Percentiles rank a stretch among this genome's conserved stretches.
Conservation (phyloP, 495 filamentous ascomycete genomes). For the Penicillium simplicissimum region DNA sequence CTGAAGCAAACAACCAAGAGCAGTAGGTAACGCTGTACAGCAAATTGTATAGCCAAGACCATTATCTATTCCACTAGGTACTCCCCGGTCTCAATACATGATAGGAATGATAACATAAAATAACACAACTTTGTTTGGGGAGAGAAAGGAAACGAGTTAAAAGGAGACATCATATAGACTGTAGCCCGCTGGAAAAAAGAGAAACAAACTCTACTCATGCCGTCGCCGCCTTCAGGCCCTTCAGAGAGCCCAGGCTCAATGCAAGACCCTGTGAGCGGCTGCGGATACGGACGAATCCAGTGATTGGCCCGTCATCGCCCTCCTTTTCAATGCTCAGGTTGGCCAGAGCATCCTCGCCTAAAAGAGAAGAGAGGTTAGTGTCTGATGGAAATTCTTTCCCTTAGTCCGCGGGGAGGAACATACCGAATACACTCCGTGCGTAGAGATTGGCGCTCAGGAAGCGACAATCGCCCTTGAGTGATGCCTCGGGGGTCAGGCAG, state of each 20-base stretch:
- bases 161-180: constrained; percentile 33
- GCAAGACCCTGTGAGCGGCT: constrained; percentile 96
- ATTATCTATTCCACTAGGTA: constrained; percentile 38
- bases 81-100: constrained; percentile 28
- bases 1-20: not conserved
- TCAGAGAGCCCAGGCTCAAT: constrained; percentile 89
- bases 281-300: constrained; percentile 98
- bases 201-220: constrained; percentile 41
- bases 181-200: constrained; percentile 31
- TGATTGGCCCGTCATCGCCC: constrained; percentile 91
- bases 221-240: constrained; percentile 73
- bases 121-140: constrained; percentile 36
- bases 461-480: constrained; percentile 94
- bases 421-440: constrained; percentile 98
- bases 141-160: constrained; percentile 23
- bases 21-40: not conserved
- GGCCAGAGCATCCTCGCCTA: constrained; percentile 97
- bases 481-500: constrained; percentile 94
- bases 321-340: constrained; percentile 99
- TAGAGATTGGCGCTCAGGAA: constrained; percentile 98
- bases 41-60: constrained; percentile 11
- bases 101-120: constrained; percentile 31
- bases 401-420: constrained; percentile 29
- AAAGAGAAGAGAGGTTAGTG: constrained; percentile 1
- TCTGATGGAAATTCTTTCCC: not conserved